Evolutionary conservation across 768 basidiomycete genomes (phyloP), one percentile per base, ranked within the genome.

Genomic region (Lentinula detonsa): DNA sequence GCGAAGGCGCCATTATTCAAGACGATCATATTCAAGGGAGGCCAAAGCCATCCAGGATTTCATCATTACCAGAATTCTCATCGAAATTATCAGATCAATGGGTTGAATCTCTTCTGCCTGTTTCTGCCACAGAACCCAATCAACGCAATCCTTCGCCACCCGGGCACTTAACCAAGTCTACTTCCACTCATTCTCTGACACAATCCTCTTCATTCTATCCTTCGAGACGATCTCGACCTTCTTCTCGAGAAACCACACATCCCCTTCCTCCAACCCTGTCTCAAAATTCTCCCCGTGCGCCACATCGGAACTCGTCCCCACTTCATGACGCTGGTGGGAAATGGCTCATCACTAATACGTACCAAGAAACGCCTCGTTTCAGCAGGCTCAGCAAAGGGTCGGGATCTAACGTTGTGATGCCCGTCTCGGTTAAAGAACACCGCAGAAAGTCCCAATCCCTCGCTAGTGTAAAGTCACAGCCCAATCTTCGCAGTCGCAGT

Each of bases 351-450:
- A 45, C 37, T 11, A 46, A 18, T 33, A 59, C 48, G 21, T 59
- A 46, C 45, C 43, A 37, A 11, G 57, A 59, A 15, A 48, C 45
- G 21, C 57, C 57, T 10, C 57, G 57, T 23, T 59, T 59, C 33
- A 46, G 43, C 43, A 45, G 57, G 31, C 33, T 48, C 18, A 59
- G 23, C 15, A 45, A 45, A 31, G 57, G 43, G 28, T 49, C 28
- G 28, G 28, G 28, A 28, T 28, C 57, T 43, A 49, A 21, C 13
- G 57, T 59, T 23, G 57, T 59, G 13, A 45, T 59, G 43, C 57
- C 57, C 40, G 43, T 49, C 4, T 59, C 57, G 28, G 57, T 42
- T 4, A 45, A 49, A 21, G 57, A 59, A 49, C 11, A 59, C 16
- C 43, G 57, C 15, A 56, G 54, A 40, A 56, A 43, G 37, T 23